Percentiles rank a stretch among this genome's conserved stretches.
These are phyloP conservation scores for Rhizoctonia solani DNA, from an alignment of 1,284 basidiomycete species.

Conservation along the genomic window DNA sequence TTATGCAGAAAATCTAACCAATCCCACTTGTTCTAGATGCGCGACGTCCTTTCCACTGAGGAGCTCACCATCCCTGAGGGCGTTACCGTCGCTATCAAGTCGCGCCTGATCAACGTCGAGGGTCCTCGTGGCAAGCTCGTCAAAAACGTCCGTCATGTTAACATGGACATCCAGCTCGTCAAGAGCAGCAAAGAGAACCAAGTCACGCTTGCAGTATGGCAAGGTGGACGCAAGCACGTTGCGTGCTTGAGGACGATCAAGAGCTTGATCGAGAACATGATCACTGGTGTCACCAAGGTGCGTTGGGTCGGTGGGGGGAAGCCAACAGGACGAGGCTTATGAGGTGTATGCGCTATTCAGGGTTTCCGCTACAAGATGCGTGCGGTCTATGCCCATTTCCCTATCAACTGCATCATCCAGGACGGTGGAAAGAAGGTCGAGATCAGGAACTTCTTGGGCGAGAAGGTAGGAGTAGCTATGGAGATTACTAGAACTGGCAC, in stretches of 20 bases:
- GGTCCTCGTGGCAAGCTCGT: constrained; percentile 88
- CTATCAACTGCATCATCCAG: constrained; percentile 98
- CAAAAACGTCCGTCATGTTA: constrained; percentile 92
- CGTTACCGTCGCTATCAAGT: constrained; percentile 84
- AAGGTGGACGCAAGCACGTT: constrained; percentile 97
- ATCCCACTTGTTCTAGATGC: constrained; percentile 64
- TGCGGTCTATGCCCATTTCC: constrained; percentile 99
- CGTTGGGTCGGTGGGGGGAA: constrained; percentile 39
- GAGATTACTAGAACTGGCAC: neutral
- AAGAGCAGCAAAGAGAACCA: constrained; percentile 64
- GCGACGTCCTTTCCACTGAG: constrained; percentile 91
- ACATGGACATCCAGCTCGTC: constrained; percentile 93
- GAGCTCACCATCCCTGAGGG: constrained; percentile 87
- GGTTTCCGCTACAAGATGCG: constrained; percentile 99
- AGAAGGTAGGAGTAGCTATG: constrained; percentile 65
- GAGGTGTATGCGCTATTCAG: too few relatives aligned
- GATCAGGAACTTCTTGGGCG: constrained; percentile 98
- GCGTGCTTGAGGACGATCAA: constrained; percentile 97
- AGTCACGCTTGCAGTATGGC: constrained; percentile 95
- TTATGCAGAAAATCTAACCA: neutral
- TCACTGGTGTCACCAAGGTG: constrained; percentile 94
- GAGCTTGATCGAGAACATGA: constrained; percentile 95
- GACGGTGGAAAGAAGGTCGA: constrained; percentile 79
- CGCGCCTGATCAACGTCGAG: constrained; percentile 85
- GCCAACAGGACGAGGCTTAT: neutral